Percentiles rank a stretch among this genome's conserved stretches.
These are phyloP conservation scores for Neolentinus lepideus DNA, from an alignment of 1,284 basidiomycete genomes.

Conservation along the genomic window DNA sequence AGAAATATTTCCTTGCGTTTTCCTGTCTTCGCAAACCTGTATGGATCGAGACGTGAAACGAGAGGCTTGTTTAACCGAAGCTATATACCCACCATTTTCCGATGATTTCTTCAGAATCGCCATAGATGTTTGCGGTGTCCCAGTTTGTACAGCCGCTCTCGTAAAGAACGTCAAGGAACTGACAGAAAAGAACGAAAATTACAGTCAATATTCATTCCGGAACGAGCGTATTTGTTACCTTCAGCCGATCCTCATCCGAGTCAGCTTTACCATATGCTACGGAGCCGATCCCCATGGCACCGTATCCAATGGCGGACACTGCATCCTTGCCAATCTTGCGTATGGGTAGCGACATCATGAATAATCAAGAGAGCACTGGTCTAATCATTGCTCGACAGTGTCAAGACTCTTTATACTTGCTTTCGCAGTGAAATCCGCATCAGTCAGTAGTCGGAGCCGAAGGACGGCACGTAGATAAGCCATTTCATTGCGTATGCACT, in stretches of 20 bases:
- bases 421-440: too few species aligned
- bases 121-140: constrained; percentile 24
- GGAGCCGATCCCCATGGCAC: constrained; percentile 20
- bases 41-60: background rate
- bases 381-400: too few species aligned
- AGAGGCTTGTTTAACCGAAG: background rate
- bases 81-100: background rate
- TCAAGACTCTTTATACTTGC: too few species aligned
- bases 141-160: constrained; percentile 20
- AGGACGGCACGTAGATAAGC: too few species aligned
- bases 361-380: too few species aligned
- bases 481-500: too few species aligned
- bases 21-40: constrained; percentile 30
- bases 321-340: constrained; percentile 16
- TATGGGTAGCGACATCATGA: constrained; percentile 7
- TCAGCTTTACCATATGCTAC: constrained; percentile 16
- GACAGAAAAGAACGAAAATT: background rate
- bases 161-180: constrained; percentile 21
- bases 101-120: background rate
- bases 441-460: too few species aligned
- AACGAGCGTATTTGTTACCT: constrained; percentile 8
- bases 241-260: constrained; percentile 20
- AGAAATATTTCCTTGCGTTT: constrained; percentile 37
- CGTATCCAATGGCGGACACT: constrained; percentile 21
- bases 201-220: background rate